A percentile compares a stretch with the other conserved stretches of the same genome.
phyloP scores from a whole-genome alignment of 164 flowering plant species.

The Stephania cephalantha region DNA sequence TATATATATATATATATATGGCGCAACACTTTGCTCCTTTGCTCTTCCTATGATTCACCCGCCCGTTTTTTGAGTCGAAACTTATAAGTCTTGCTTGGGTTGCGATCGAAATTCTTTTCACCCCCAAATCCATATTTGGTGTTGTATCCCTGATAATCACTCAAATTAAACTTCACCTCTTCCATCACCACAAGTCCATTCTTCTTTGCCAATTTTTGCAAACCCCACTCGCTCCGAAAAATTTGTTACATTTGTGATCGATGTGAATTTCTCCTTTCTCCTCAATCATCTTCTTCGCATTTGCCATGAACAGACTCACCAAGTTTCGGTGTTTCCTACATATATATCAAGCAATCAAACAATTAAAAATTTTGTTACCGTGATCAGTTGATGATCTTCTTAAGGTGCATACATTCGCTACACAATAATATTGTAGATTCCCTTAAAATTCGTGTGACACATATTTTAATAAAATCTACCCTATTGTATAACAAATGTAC shows the following conservation, averaged over 20 bases:
- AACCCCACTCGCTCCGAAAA: not conserved
- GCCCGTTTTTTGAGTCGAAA: not conserved
- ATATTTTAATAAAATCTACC: too few species aligned
- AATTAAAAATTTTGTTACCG: too few species aligned
- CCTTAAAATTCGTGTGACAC: too few species aligned
- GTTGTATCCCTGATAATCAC: constrained; percentile 1
- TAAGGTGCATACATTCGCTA: too few species aligned
- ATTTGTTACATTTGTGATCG: constrained; percentile 3
- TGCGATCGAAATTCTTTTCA: not conserved
- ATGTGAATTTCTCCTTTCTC: constrained; percentile 3
- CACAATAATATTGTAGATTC: too few species aligned
- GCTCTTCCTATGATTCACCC: not conserved
- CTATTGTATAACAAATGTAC: too few species aligned
- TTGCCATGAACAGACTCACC: not conserved
- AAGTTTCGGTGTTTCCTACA: not conserved
- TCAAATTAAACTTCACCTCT: constrained; percentile 2
- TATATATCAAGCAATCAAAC: not conserved
- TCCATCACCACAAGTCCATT: constrained; percentile 1
- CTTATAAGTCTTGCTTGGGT: not conserved
- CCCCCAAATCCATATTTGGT: constrained; percentile 6
- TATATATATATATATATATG: too few species aligned
- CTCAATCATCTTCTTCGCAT: not conserved
- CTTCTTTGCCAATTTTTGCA: not conserved
- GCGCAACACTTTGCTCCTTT: not conserved
- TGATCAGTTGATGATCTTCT: not conserved